Conservation (phyloP, 2,329 filamentous ascomycete genomes). For the Penicillium sp. region DNA sequence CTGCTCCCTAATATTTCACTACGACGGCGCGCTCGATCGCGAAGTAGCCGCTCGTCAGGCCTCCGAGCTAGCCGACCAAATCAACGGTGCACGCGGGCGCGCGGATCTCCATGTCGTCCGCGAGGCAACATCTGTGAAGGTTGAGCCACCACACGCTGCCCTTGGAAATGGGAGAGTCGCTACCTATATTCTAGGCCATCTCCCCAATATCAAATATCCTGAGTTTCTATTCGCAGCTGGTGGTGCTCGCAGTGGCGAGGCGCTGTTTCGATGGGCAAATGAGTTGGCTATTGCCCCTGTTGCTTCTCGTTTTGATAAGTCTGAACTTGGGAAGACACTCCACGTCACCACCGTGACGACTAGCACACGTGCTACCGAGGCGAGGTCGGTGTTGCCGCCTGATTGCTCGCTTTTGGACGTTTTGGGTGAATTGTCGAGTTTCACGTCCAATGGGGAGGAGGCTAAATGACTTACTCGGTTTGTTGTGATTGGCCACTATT, state of each 20-base stretch:
- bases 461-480: slow-evolving; percentile 54
- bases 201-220: slow-evolving; percentile 57
- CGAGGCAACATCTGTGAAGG: slow-evolving; percentile 73
- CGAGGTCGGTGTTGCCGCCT: slow-evolving; percentile 76
- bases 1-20: slow-evolving; percentile 85
- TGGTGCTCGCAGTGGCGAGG: slow-evolving; percentile 84
- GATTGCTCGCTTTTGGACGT: slow-evolving; percentile 45
- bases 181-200: slow-evolving; percentile 63
- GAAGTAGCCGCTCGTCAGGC: slow-evolving; percentile 76
- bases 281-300: slow-evolving; percentile 54
- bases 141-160: slow-evolving; percentile 74
- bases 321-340: neutral
- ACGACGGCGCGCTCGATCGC: slow-evolving; percentile 73
- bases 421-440: slow-evolving; percentile 6
- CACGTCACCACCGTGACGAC: slow-evolving; percentile 77
- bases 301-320: neutral
- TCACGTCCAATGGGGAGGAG: neutral
- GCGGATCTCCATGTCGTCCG: slow-evolving; percentile 81
- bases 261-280: slow-evolving; percentile 94
- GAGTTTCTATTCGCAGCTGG: slow-evolving; percentile 88
- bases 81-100: slow-evolving; percentile 84
- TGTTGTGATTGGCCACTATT: neutral
- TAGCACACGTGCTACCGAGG: slow-evolving; percentile 80
- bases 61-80: slow-evolving; percentile 84
- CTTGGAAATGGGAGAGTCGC: slow-evolving; percentile 53